phyloP scores from a whole-genome alignment of 23 red algal species.

The Gracilaria domingensis region DNA sequence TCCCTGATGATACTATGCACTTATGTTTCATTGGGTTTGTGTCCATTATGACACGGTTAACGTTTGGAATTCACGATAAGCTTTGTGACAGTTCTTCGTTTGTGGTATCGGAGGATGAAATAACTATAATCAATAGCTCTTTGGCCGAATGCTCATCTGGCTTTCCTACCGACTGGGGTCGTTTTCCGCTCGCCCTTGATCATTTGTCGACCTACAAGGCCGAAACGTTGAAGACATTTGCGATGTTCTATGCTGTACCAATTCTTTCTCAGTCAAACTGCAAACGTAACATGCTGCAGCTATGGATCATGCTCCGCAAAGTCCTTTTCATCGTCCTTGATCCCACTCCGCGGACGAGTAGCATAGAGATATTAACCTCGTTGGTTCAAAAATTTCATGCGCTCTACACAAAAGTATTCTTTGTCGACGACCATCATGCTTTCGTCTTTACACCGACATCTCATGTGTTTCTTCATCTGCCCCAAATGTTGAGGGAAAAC shows the following conservation, averaged over 20 bases:
- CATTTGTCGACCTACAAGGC: not conserved
- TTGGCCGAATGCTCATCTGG: not conserved
- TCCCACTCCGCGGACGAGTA: not conserved
- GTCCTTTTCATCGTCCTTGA: conserved; percentile 7
- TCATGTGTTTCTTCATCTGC: conserved; percentile 23
- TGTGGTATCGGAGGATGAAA: not conserved
- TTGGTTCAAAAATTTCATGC: too few species aligned
- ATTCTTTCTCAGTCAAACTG: not conserved
- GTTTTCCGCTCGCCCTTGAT: not conserved
- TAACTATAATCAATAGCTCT: not conserved
- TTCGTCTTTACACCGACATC: conserved; percentile 15
- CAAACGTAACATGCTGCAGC: not conserved
- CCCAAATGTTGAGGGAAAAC: conserved; percentile 3
- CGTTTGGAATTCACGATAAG: conserved; percentile 33
- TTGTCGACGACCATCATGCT: not conserved
- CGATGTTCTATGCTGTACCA: not conserved
- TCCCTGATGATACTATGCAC: conserved; percentile 16
- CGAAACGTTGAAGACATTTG: conserved; percentile 14
- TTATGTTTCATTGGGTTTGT: conserved; percentile 13
- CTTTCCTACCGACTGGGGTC: conserved; percentile 15
- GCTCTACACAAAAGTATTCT: not conserved
- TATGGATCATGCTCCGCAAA: conserved; percentile 7
- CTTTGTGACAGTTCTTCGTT: not conserved
- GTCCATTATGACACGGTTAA: not conserved
- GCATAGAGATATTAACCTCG: too few species aligned